phyloP scores from a whole-genome alignment of 2,329 filamentous ascomycete genomes.

The Fusarium luffae region DNA sequence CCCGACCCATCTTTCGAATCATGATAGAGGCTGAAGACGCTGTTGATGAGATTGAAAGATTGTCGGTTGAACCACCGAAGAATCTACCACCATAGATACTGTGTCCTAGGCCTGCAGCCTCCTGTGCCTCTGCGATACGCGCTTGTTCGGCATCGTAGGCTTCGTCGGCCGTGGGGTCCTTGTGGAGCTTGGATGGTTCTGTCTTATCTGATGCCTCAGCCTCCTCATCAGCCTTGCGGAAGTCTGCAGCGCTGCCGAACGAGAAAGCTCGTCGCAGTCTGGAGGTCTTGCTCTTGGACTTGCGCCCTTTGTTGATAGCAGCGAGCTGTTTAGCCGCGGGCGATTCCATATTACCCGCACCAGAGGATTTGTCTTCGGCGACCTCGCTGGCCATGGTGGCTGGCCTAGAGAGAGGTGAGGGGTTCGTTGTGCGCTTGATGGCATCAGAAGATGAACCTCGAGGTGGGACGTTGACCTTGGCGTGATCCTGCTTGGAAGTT shows the following conservation, averaged over 20 bases:
- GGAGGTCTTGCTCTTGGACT: conserved; percentile 85
- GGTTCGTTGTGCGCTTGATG: conserved; percentile 71
- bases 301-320: conserved; percentile 83
- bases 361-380: conserved; percentile 56
- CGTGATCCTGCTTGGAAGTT: conserved; percentile 62
- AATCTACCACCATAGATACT: conserved; percentile 92
- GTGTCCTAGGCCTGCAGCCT: conserved; percentile 89
- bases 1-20: conserved; percentile 98
- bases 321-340: conserved; percentile 86
- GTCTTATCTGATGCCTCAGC: conserved; percentile 50
- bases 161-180: conserved; percentile 70
- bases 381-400: conserved; percentile 69
- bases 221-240: conserved; percentile 79
- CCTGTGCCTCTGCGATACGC: conserved; percentile 90
- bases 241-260: conserved; percentile 93
- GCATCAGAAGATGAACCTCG: conserved; percentile 74
- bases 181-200: conserved; percentile 69
- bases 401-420: conserved; percentile 80
- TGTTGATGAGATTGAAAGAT: conserved; percentile 89
- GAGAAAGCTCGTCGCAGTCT: conserved; percentile 92
- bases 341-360: conserved; percentile 62
- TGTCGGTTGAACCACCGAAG: conserved; percentile 93
- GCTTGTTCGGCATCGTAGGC: conserved; percentile 88
- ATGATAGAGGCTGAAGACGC: conserved; percentile 91
- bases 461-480: conserved; percentile 69